Evolutionary conservation across 2,329 filamentous ascomycete species (phyloP).

Genomic region (Madurella fahalii): DNA sequence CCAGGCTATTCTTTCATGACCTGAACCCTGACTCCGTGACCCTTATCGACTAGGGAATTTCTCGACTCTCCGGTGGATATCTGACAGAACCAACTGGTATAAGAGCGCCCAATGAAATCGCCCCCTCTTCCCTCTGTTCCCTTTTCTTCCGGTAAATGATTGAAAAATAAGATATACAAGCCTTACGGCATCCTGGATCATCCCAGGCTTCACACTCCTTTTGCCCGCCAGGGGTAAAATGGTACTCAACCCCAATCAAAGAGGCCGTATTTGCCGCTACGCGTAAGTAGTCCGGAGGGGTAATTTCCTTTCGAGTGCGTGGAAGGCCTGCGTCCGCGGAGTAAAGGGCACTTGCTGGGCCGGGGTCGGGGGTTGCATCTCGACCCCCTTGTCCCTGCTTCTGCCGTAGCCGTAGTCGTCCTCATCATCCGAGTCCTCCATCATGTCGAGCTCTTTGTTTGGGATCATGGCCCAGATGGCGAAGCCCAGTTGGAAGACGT

Average conservation of each 20-base stretch:
- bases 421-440: constrained; percentile 40
- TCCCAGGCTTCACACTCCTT: neutral
- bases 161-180: neutral
- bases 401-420: constrained; percentile 32
- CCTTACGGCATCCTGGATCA: neutral
- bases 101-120: neutral
- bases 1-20: neutral
- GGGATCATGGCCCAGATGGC: constrained; percentile 56
- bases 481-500: constrained; percentile 55
- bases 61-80: neutral
- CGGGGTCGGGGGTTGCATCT: constrained; percentile 45
- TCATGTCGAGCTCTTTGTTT: constrained; percentile 49
- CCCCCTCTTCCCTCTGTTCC: no score
- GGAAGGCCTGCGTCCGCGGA: constrained; percentile 64
- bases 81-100: neutral
- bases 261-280: neutral
- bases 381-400: constrained; percentile 39
- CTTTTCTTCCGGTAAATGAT: neutral
- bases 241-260: neutral
- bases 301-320: constrained; percentile 56
- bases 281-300: constrained; percentile 37
- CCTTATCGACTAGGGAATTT: neutral
- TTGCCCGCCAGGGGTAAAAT: neutral
- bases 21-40: neutral
- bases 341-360: constrained; percentile 48